Conservation (phyloP, 495 filamentous ascomycete species). For the Penicillium ucsense region DNA sequence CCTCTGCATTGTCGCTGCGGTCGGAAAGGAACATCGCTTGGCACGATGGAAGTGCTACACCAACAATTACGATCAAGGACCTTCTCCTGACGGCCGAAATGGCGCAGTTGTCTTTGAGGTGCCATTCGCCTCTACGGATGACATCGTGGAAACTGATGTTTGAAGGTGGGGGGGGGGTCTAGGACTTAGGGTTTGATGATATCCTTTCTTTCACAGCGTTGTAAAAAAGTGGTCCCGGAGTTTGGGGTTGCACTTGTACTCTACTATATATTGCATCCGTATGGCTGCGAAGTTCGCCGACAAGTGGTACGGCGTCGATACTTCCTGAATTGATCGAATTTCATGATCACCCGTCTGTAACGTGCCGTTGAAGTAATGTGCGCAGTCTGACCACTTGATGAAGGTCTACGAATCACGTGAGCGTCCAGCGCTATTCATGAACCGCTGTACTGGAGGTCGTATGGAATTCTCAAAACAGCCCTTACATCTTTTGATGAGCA, state of each 20-base stretch:
- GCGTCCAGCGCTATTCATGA: background rate
- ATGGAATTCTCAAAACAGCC: background rate
- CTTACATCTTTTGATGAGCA: background rate
- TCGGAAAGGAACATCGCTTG: conserved; percentile 77
- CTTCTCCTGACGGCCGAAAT: conserved; percentile 56
- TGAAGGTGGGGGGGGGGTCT: conserved; percentile 5
- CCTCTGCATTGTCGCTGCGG: conserved; percentile 68
- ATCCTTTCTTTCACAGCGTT: conserved; percentile 2
- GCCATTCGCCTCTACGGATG: conserved; percentile 30
- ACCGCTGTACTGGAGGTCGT: too few species aligned
- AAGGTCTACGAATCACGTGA: background rate
- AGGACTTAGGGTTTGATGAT: background rate
- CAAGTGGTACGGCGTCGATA: too few species aligned
- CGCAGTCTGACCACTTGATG: too few species aligned
- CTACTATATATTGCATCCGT: conserved; percentile 4
- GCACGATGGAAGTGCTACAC: conserved; percentile 59
- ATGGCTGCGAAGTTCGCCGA: background rate
- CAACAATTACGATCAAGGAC: conserved; percentile 30
- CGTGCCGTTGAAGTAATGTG: too few species aligned
- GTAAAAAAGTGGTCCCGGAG: background rate
- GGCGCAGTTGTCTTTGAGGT: conserved; percentile 76
- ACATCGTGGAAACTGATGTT: conserved; percentile 16
- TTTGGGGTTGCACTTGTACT: conserved; percentile 5
- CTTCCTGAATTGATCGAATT: too few species aligned
- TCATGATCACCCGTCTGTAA: too few species aligned